These are phyloP conservation scores for Globisporangium middletonii DNA, from an alignment of 352 stramenopile species.

Conservation along the genomic window DNA sequence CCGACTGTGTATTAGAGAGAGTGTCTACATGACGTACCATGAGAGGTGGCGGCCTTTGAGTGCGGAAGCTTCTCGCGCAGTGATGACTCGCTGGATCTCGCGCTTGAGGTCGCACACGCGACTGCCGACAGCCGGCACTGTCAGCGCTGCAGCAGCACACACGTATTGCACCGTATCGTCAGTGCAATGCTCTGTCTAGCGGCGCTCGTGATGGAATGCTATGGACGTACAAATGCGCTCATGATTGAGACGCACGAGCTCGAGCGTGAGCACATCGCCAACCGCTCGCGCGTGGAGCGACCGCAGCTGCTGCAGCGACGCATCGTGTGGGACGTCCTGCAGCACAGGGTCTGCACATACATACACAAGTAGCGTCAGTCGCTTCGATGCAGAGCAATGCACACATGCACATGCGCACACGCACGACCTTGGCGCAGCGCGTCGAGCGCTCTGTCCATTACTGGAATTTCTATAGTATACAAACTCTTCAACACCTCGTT, in stretches of 20 bases:
- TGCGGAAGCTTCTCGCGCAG: background rate
- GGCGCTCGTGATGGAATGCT: background rate
- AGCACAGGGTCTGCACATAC: constrained; percentile 13
- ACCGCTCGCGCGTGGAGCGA: constrained; percentile 8
- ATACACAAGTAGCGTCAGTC: background rate
- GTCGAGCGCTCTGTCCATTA: constrained; percentile 12
- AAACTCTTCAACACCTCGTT: background rate
- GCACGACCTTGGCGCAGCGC: constrained; percentile 10
- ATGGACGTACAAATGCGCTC: constrained; percentile 6
- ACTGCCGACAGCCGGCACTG: constrained; percentile 2
- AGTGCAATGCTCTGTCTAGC: background rate
- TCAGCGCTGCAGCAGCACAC: constrained; percentile 6
- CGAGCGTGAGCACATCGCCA: constrained; percentile 14
- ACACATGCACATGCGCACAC: background rate
- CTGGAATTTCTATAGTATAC: background rate
- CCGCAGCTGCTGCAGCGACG: constrained; percentile 13
- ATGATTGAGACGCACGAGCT: constrained; percentile 12
- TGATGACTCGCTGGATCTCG: constrained; percentile 7
- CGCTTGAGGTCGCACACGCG: constrained; percentile 10
- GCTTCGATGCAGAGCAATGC: background rate
- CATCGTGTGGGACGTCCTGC: constrained; percentile 6
- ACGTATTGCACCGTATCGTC: background rate
- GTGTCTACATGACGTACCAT: constrained; percentile 2
- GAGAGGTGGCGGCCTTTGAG: constrained; percentile 9
- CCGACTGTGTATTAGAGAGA: background rate